phyloP scores from a whole-genome alignment of 1,284 basidiomycete genomes.

The Ganoderma multipileum region DNA sequence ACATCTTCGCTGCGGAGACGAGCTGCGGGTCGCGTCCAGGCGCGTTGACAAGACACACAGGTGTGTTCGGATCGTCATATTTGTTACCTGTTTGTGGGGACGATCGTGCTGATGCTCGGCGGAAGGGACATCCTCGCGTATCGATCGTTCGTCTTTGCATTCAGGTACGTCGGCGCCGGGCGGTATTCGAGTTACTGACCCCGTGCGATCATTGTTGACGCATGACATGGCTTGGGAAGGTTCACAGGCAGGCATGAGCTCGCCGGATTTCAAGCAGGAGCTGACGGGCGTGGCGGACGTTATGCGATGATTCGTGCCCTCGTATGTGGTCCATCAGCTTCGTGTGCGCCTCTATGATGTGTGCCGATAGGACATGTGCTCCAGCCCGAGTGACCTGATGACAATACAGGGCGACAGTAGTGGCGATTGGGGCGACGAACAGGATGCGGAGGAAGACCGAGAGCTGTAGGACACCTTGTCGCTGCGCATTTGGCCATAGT shows the following conservation, averaged over 20 bases:
- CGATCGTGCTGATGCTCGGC: background rate
- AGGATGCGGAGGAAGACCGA: background rate
- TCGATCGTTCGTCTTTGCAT: constrained; percentile 76
- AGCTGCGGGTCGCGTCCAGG: constrained; percentile 90
- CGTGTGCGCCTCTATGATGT: background rate
- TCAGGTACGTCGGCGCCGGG: constrained; percentile 66
- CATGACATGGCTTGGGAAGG: too few species aligned
- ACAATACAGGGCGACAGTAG: constrained; percentile 50
- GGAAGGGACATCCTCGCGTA: constrained; percentile 86
- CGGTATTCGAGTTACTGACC: background rate
- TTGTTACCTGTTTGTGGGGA: background rate
- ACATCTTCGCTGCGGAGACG: constrained; percentile 85
- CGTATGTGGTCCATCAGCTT: constrained; percentile 54
- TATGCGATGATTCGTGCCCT: constrained; percentile 81
- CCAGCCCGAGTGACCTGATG: constrained; percentile 70
- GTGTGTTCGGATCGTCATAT: constrained; percentile 45
- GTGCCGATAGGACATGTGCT: background rate
- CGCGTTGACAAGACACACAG: constrained; percentile 80
- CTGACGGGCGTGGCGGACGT: constrained; percentile 62
- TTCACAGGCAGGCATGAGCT: constrained; percentile 70
- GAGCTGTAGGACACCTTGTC: background rate
- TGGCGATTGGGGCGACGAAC: constrained; percentile 33
- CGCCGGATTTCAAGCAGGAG: constrained; percentile 69
- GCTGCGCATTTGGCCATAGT: too few species aligned
- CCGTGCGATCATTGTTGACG: background rate